phyloP scores from a whole-genome alignment of 768 basidiomycete genomes.

The Collybiopsis confluens region DNA sequence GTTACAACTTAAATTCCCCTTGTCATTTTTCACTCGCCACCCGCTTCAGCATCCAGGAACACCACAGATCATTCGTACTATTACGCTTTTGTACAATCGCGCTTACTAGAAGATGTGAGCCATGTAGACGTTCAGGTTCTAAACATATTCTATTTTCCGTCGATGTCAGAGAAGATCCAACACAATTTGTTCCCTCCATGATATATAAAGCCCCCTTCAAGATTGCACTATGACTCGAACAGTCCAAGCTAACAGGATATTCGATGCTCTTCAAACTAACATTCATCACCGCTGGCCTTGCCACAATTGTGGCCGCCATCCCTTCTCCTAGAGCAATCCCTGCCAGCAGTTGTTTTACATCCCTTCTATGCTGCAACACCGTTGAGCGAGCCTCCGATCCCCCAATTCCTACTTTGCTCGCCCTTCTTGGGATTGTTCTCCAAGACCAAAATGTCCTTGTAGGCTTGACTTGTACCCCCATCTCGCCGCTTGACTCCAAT shows the following conservation, averaged over 20 bases:
- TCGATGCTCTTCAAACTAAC: constrained; percentile 1
- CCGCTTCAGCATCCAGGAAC: too few relatives aligned
- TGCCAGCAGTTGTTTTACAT: constrained; percentile 18
- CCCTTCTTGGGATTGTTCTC: constrained; percentile 38
- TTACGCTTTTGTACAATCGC: too few relatives aligned
- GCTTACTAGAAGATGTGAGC: too few relatives aligned
- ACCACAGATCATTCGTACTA: too few relatives aligned
- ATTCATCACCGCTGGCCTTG: constrained; percentile 2
- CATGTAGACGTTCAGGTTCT: too few relatives aligned
- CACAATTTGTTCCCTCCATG: not conserved
- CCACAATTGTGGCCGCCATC: constrained; percentile 16
- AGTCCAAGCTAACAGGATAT: not conserved
- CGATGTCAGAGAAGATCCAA: too few relatives aligned
- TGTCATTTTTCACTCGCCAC: too few relatives aligned
- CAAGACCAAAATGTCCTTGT: constrained; percentile 28
- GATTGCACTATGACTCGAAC: not conserved
- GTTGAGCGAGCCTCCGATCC: constrained; percentile 14
- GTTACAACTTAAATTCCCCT: too few relatives aligned
- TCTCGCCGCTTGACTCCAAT: constrained; percentile 3
- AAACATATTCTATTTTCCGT: too few relatives aligned
- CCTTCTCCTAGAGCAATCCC: constrained; percentile 10
- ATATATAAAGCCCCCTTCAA: not conserved
- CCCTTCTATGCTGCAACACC: constrained; percentile 27
- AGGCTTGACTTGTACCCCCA: constrained; percentile 3
- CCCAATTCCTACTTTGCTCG: constrained; percentile 11